Base-by-base conservation (phyloP, 768 basidiomycete species). In the Leccinum arenicola region DNA sequence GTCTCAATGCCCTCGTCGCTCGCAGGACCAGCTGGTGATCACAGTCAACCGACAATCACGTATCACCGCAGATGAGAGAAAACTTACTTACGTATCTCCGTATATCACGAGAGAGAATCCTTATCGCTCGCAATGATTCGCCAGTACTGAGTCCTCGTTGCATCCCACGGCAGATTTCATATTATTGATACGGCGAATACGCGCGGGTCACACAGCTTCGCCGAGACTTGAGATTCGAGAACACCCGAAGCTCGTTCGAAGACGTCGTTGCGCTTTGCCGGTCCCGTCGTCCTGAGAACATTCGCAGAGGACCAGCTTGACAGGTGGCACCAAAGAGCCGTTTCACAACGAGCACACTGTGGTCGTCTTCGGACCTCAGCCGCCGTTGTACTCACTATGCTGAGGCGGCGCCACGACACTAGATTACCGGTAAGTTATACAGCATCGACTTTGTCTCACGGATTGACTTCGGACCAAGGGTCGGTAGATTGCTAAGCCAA, bases 31-130 rank as follows among this genome's bases (percentile, higher is more conserved):
- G 9, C 14, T 19, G 10, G 27, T 49, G 25, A 15, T 25, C 19
- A 15, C 29, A 31, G 21, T 8, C 15, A 31, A 31, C 38, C 15
- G 35, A 56, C 19, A 14, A 14, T 29, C 19, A 25, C 58, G n/a
- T 52, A 61, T 35, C 49, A 31, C n/a, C 14, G 17, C 38, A 33
- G 35, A 47, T 31, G 19, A 38, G 27, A 43, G 14, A 45, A 48
- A 31, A 63, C 4, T 15, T 5, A 63, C 52, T 64, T 63, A 59
- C 62, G 62, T 63, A 52, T 38, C 36, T 21, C 59, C 58, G 52
- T 40, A 61, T 61, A 40, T 25, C 40, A 35, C 43, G 63, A 52
- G 61, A 53, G 43, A 54, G 21, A 52, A 53, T 66, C 48, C 60
- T 62, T 64, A 64, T 64, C 64, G 4, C n/a, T n/a, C 31, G 31